Base-by-base conservation (phyloP, 768 basidiomycete species). In the Myochromella boudieri region DNA sequence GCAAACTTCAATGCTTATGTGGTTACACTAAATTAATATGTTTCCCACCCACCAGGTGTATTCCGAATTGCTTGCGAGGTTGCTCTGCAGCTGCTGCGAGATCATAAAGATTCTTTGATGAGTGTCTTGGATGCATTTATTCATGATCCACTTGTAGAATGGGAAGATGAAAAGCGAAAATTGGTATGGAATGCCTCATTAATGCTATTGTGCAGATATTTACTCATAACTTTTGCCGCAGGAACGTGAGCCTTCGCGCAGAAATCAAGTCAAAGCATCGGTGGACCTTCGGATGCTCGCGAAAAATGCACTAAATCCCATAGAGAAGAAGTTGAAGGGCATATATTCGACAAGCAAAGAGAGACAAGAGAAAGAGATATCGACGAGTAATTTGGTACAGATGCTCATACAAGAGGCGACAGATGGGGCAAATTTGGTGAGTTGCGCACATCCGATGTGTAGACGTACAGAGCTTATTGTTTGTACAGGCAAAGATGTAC, bases 81-180 rank as follows among this genome's bases (percentile, higher is more conserved):
- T 48, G 90, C 93, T 2, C 75, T 99, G 72, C 80, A 86, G 49
- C 68, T 97, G 28, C 75, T 99, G 20, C 82, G 93, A 24, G 82
- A 87, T 53, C 94, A 98, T 74, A 89, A 85, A 64, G 94, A 98
- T 61, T 86, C 85, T 32, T 71, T 99, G 45, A 93, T 94, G 87
- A 95, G 85, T 62, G 91, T 98, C 0, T 78, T 99, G 29, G 95
- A 97, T 60, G 91, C 97, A 1, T 98, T 98, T 63, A 82, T 95
- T 24, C 95, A 98, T 57, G 97, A 99, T 64, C 97, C 97, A 1
- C 77, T 99, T 2, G 87, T 95, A 25, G 95, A 98, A 65, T 98
- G 94, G 91, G 87, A 91, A 51, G 85, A 91, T 33, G 84, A 89
- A 62, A 84, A 82, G 51, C 77, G 83, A 11, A 85, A 80, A 59